Percentiles rank a stretch among this genome's conserved stretches.
phyloP scores from a whole-genome alignment of 2,329 filamentous ascomycete genomes.

The Botryotinia globosa region DNA sequence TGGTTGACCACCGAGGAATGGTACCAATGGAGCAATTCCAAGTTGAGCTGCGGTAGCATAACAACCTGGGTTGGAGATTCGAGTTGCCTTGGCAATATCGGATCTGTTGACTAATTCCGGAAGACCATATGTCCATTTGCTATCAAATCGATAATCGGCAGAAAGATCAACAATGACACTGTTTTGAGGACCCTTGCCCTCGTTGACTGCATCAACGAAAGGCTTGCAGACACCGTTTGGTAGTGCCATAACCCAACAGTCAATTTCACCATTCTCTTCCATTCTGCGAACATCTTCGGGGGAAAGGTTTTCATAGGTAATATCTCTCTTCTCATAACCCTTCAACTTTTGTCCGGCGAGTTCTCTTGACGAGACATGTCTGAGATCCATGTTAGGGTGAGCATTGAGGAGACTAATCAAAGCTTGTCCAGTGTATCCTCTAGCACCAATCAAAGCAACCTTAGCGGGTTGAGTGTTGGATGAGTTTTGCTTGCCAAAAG shows the following conservation, averaged over 20 bases:
- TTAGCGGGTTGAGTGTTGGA: constrained; percentile 76
- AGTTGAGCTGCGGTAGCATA: constrained; percentile 93
- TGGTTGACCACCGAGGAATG: constrained; percentile 72
- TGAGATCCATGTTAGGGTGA: constrained; percentile 86
- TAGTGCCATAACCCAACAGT: constrained; percentile 97
- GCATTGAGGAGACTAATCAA: constrained; percentile 82
- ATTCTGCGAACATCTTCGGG: constrained; percentile 84
- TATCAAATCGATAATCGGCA: constrained; percentile 92
- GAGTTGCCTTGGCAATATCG: constrained; percentile 72
- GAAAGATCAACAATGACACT: constrained; percentile 89
- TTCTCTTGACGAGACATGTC: constrained; percentile 90
- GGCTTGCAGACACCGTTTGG: constrained; percentile 95
- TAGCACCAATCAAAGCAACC: constrained; percentile 84
- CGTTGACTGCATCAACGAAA: constrained; percentile 83
- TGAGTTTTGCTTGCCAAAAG: constrained; percentile 82
- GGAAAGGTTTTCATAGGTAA: constrained; percentile 87
- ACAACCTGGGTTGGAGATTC: constrained; percentile 91
- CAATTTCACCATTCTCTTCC: constrained; percentile 79
- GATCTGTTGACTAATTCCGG: constrained; percentile 79
- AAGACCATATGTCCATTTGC: constrained; percentile 82
- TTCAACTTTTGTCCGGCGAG: constrained; percentile 81
- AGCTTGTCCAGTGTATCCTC: constrained; percentile 91
- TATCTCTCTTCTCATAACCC: constrained; percentile 86
- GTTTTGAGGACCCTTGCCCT: constrained; percentile 57
- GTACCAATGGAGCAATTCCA: constrained; percentile 78